These are phyloP conservation scores for Parafenestella ontariensis DNA, from an alignment of 2,329 filamentous ascomycete genomes.

Conservation along the genomic window DNA sequence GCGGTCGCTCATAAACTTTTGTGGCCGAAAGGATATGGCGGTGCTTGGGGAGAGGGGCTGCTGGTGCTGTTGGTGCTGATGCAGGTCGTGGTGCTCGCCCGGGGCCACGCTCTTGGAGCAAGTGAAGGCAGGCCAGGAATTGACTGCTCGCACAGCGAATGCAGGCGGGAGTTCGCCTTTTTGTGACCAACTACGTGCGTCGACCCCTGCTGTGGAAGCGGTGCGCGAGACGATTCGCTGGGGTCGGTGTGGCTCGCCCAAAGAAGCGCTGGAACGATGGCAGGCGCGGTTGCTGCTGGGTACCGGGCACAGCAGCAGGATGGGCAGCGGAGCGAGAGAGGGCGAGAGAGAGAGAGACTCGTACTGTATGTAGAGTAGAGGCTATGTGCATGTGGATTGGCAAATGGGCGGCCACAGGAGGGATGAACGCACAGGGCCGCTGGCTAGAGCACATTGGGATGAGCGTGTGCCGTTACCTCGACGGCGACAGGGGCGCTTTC, in stretches of 20 bases:
- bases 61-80: constrained; percentile 1
- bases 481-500: constrained; percentile 21
- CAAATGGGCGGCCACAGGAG: constrained; percentile 18
- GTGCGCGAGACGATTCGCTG: constrained; percentile 21
- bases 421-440: constrained; percentile 23
- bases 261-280: background rate
- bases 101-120: background rate
- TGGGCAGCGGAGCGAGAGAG: constrained; percentile 5
- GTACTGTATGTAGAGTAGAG: background rate
- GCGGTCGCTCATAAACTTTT: constrained; percentile 37
- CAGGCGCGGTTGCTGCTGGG: constrained; percentile 7
- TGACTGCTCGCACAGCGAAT: constrained; percentile 1
- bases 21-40: constrained; percentile 13
- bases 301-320: constrained; percentile 4
- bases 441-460: constrained; percentile 18
- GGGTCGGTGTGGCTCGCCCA: constrained; percentile 5
- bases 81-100: background rate
- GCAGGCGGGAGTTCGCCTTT: constrained; percentile 11
- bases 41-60: constrained; percentile 21
- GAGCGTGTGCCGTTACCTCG: constrained; percentile 10
- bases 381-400: constrained; percentile 14
- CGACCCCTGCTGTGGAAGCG: constrained; percentile 31
- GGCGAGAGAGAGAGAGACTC: background rate
- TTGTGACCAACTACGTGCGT: constrained; percentile 13
- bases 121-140: background rate